These are phyloP conservation scores for Tricharina praecox DNA, from an alignment of 495 filamentous ascomycete species.

Conservation along the genomic window DNA sequence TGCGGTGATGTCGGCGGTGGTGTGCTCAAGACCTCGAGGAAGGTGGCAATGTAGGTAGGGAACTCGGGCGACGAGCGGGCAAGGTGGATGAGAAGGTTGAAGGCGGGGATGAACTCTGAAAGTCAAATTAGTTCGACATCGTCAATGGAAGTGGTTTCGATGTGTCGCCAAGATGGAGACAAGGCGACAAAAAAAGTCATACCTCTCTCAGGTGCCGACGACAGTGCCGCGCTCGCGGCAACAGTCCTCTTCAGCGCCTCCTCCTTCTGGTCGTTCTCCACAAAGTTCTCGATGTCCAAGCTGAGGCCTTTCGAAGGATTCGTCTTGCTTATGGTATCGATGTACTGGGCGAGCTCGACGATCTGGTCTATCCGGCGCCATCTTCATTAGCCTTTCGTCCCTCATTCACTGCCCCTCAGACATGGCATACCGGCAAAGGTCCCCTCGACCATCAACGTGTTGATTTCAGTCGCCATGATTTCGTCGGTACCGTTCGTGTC, in stretches of 20 bases:
- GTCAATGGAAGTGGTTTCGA: neutral
- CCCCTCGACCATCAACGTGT: constrained; percentile 26
- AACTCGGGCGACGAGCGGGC: constrained; percentile 65
- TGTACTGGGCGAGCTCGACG: constrained; percentile 26
- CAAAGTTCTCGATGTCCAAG: constrained; percentile 29
- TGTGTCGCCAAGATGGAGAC: neutral
- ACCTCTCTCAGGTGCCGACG: constrained; percentile 77
- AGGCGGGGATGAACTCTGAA: constrained; percentile 75
- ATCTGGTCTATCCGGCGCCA: constrained; percentile 19
- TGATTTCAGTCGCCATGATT: constrained; percentile 25
- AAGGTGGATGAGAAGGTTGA: constrained; percentile 91
- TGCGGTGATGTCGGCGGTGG: constrained; percentile 70
- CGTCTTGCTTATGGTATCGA: constrained; percentile 18
- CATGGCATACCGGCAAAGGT: constrained; percentile 23
- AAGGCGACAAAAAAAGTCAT: constrained; percentile 22
- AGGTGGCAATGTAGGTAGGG: constrained; percentile 64
- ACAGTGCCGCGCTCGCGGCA: constrained; percentile 50
- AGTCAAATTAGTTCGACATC: neutral
- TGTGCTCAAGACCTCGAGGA: constrained; percentile 73
- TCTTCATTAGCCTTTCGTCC: constrained; percentile 11
- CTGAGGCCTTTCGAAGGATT: constrained; percentile 9
- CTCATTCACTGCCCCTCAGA: neutral
- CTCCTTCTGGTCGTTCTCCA: constrained; percentile 60
- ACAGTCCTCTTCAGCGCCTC: constrained; percentile 80
- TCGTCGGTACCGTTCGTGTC: no score